Percentiles rank a stretch among this genome's conserved stretches.
Evolutionary conservation across 192 early-diverging fungal genomes (phyloP).

Genomic region (Coemansia sp.): DNA sequence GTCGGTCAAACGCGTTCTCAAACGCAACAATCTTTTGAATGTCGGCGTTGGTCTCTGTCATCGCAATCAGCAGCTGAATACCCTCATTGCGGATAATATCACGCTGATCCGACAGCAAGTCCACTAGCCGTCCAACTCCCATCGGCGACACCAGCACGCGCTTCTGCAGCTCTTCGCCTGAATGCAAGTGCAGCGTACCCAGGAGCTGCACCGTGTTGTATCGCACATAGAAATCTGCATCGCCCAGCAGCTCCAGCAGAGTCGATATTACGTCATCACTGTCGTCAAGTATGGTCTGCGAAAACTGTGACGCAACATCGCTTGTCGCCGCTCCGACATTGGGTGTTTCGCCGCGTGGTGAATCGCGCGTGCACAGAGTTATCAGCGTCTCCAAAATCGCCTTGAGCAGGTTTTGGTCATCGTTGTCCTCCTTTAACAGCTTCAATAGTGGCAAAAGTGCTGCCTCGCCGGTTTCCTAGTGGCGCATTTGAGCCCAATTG

Average conservation of each 20-base stretch:
- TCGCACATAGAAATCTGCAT: conserved; percentile 93
- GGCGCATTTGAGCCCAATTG: not conserved
- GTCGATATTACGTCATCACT: conserved; percentile 68
- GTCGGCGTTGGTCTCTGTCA: conserved; percentile 91
- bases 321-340: conserved; percentile 12
- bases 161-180: conserved; percentile 67
- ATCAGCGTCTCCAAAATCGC: conserved; percentile 86
- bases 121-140: conserved; percentile 85
- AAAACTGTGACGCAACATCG: conserved; percentile 35
- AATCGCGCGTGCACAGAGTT: conserved; percentile 56
- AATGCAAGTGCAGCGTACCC: conserved; percentile 64
- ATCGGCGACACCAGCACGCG: conserved; percentile 83
- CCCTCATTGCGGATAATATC: conserved; percentile 98
- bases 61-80: conserved; percentile 82
- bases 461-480: conserved; percentile 83
- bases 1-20: conserved; percentile 93
- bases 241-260: conserved; percentile 84
- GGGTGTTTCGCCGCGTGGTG: conserved; percentile 16
- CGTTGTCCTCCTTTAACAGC: conserved; percentile 74
- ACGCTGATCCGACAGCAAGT: conserved; percentile 86
- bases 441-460: conserved; percentile 73
- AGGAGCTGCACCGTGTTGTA: conserved; percentile 89
- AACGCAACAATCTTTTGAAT: conserved; percentile 99
- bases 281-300: conserved; percentile 40
- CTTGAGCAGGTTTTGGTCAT: conserved; percentile 85